A percentile compares a stretch with the other conserved stretches of the same genome.
phyloP scores from a whole-genome alignment of 2,329 filamentous ascomycete species.

The Phaeosphaeriaceae sp. region DNA sequence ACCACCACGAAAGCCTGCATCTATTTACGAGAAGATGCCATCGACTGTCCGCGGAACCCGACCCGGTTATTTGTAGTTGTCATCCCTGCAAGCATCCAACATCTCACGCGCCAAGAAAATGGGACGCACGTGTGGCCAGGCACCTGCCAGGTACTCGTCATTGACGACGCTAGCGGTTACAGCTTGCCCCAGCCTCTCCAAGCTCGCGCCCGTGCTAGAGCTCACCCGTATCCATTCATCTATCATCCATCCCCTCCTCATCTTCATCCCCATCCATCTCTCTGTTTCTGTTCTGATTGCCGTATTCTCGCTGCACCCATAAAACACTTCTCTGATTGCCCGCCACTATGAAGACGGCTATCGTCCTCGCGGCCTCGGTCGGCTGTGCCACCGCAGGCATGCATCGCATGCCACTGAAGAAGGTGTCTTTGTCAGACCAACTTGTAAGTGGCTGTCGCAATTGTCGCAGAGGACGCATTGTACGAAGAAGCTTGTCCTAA shows the following conservation, averaged over 20 bases:
- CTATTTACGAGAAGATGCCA: too few species aligned
- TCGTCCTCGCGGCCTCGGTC: constrained; percentile 74
- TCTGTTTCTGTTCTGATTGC: constrained; percentile 17
- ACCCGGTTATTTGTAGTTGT: too few species aligned
- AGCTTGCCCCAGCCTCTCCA: background rate
- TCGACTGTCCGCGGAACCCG: too few species aligned
- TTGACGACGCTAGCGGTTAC: too few species aligned
- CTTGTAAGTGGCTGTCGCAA: constrained; percentile 67
- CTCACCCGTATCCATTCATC: background rate
- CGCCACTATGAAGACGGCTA: constrained; percentile 78
- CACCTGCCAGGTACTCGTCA: too few species aligned
- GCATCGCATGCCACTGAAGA: constrained; percentile 93
- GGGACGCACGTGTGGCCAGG: too few species aligned
- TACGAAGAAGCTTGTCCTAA: constrained; percentile 27
- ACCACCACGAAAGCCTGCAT: too few species aligned
- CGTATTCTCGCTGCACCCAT: constrained; percentile 3
- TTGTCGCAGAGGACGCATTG: constrained; percentile 6
- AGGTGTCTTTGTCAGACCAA: constrained; percentile 90
- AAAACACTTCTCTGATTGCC: constrained; percentile 12
- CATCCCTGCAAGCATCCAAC: too few species aligned
- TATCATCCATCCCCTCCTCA: background rate
- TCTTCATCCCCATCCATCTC: constrained; percentile 4
- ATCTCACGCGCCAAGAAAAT: too few species aligned
- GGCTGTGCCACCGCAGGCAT: constrained; percentile 83
- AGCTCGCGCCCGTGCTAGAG: background rate